Evolutionary conservation across 441 rosid species (phyloP), one percentile per base, ranked within the genome.

Genomic region (Jatropha podagrica): DNA sequence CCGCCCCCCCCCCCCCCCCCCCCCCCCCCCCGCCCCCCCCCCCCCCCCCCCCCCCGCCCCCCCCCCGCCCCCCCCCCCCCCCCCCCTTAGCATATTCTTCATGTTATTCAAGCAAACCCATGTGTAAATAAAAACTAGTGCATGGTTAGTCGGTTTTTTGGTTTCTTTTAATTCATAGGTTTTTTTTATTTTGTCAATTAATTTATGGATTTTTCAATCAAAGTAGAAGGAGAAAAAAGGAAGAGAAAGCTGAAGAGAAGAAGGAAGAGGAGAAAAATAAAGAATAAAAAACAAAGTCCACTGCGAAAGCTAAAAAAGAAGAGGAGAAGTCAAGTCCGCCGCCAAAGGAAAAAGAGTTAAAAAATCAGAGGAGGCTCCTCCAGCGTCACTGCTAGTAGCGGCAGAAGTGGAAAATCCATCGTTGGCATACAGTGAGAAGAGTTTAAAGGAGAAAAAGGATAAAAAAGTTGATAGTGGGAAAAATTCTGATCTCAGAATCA

Each of bases 321-420:
- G 77, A 80, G 63, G 77, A 82, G 79, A 86, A 77, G 63, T 37
- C 75, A 76, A 26, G 23, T 44, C 74, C 71, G 38, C 62, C 77
- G 0, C 74, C 81, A n/a, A 75, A 72, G 51, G 79, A 74, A 3
- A 49, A 61, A 1, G 79, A 75, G 0, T 4, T 65, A 0, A 65
- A 78, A 85, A 84, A 72, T 27, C 83, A 1, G 78, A 87, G 56
- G 77, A 76, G 12, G 52, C 64, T 38, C 52, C 83, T 58, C 81
- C 86, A 12, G 40, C 61, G 13, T 5, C 85, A 0, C 46, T 78
- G 5, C 78, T 75, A 9, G 37, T 69, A n/a, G 69, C 79, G 6
- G 80, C 79, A 1, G 88, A 77, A 78, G 85, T 79, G 41, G 81
- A 78, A 68, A 81, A 83, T 78, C 92, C 83, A 10, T 86, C 91